phyloP scores from a whole-genome alignment of 176 grass and related monocot genomes.

The Themeda triandra region DNA sequence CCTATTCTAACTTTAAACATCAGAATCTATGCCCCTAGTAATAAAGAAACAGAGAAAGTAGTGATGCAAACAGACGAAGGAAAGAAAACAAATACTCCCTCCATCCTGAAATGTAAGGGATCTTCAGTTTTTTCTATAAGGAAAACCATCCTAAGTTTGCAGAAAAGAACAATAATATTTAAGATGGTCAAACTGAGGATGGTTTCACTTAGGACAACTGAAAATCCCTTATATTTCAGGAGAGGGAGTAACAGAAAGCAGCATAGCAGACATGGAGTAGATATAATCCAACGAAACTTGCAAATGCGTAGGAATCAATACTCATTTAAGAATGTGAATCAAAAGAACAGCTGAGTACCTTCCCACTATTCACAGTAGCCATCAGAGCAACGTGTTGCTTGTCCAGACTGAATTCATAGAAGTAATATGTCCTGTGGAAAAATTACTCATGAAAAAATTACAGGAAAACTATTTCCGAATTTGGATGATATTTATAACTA shows the following conservation, averaged over 20 bases:
- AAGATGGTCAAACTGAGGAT: background rate
- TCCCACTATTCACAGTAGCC: conserved; percentile 73
- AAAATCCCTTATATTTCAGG: background rate
- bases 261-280: background rate
- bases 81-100: background rate
- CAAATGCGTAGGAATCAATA: background rate
- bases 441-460: conserved; percentile 13
- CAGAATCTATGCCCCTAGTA: background rate
- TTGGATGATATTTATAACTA: background rate
- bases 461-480: background rate
- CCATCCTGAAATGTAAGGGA: background rate
- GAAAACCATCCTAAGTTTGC: background rate
- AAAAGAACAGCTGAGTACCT: conserved; percentile 49
- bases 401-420: conserved; percentile 77
- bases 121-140: background rate
- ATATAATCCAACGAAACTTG: conserved; percentile 1
- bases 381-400: conserved; percentile 81
- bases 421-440: conserved; percentile 80
- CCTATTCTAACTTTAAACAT: background rate
- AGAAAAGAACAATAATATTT: background rate
- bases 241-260: background rate
- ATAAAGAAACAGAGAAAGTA: background rate
- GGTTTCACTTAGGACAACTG: background rate
- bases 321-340: conserved; percentile 13
- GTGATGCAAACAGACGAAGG: background rate